phyloP scores from a whole-genome alignment of 2,329 filamentous ascomycete genomes.

The Celoporthe dispersa region DNA sequence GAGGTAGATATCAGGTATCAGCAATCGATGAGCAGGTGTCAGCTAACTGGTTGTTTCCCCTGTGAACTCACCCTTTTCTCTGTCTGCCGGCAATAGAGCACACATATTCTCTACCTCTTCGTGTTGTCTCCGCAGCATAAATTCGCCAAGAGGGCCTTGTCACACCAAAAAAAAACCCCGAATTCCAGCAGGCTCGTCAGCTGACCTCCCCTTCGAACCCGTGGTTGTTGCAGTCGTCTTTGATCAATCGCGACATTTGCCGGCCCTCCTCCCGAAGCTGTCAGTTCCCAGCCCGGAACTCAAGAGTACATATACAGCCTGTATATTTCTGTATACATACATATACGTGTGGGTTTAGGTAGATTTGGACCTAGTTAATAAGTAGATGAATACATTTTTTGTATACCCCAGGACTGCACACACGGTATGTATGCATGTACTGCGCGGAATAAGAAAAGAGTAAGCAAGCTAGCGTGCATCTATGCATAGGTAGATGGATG shows the following conservation, averaged over 20 bases:
- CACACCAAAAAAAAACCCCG: not conserved
- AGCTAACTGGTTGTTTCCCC: not conserved
- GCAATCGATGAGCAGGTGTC: not conserved
- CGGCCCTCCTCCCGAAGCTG: not conserved
- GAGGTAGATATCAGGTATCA: not conserved
- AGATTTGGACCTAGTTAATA: not conserved
- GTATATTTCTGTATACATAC: not conserved
- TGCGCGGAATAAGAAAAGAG: not conserved
- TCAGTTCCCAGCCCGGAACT: not conserved
- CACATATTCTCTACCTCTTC: not conserved
- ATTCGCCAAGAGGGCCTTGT: not conserved
- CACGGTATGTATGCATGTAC: not conserved
- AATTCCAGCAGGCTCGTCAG: not conserved
- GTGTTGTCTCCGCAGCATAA: not conserved
- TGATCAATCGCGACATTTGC: not conserved
- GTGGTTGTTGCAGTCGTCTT: no score
- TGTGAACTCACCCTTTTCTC: not conserved
- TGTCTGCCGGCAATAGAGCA: not conserved
- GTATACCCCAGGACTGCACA: not conserved
- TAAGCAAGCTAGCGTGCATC: conserved; percentile 1
- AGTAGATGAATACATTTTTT: not conserved
- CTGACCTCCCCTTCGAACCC: not conserved
- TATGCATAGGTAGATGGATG: not conserved
- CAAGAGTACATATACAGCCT: not conserved
- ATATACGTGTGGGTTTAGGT: not conserved